Base-by-base conservation (phyloP, 148 eudicot species). In the Selenicereus undatus region DNA sequence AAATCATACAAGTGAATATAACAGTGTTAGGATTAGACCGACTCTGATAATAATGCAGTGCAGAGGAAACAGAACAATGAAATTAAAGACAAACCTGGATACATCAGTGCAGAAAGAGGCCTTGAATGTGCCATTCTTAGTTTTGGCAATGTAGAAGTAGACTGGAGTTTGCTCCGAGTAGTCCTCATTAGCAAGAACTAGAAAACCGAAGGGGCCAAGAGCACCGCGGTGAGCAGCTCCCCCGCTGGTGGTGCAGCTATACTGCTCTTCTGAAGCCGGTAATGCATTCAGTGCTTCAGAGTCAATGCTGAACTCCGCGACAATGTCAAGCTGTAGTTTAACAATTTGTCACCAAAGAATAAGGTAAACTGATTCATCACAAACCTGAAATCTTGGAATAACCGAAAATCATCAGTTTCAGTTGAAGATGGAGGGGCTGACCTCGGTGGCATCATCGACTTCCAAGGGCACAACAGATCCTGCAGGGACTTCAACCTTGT, bases 161-260 rank as follows among this genome's bases (percentile, higher is more conserved):
- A 92, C 81, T 0, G 97, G 92, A 64, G 97, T 92, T 22, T 88
- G 88, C 78, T 92, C 97, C 12, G 84, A 48, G 8, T 58, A 82
- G n/a, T 79, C 83, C 1, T 79, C 68, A 50, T 81, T 79, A 16
- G 91, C 80, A 22, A 87, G 86, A 26, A 92, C 84, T 48, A 89
- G 80, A 39, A 92, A 24, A 3, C 97, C 97, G 21, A 92, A 92
- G 5, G 94, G 97, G n/a, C 97, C 97, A 22, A 92, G 82, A 39
- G 91, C 92, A 2, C 94, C 97, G 21, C 94, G 86, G 12, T 83
- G 79, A 75, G 87, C 84, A 36, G 92, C 88, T 58, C 94, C 94
- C 27, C 82, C 80, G 51, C 88, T 90, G 6, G 30, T 60, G 17
- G 83, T 80, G 83, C 97, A 92, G 20, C 82, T 81, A 76, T 90